Evolutionary conservation across 2,329 filamentous ascomycete genomes (phyloP), one percentile per base, ranked within the genome.

Genomic region (Fusarium miscanthi): DNA sequence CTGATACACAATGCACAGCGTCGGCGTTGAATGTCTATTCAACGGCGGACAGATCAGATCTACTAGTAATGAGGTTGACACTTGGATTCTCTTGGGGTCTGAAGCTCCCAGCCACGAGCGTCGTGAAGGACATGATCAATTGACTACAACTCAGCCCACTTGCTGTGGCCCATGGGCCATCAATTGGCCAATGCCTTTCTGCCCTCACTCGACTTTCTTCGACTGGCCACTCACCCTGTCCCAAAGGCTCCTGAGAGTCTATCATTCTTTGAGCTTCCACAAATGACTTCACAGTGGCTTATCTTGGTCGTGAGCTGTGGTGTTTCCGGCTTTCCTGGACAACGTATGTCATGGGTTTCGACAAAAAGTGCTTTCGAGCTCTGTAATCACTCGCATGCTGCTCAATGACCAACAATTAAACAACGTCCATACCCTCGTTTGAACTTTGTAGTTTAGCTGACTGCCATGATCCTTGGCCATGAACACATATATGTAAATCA

Each of bases 161-260:
- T 69, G 66, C 35, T 72, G 54, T 64, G 63, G 35, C 45, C 52
- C 42, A 46, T 57, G 56, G 75, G 19, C 58, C 57, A 70, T 67
- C 64, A 74, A 60, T 61, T 74, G 74, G 74, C 51, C 72, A 73
- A 72, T 75, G 74, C 72, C 68, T 72, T 45, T 45, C 53, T 66
- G 65, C 30, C 49, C 51, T 51, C 23, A 38, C 49, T 64, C 43
- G 59, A 67, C 72, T 71, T 17, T 17, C 23, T 21, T 59, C 52
- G 64, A 61, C 61, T 63, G 53, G 48, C 53, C 53, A 64, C 59
- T 69, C 49, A 23, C 40, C 60, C 48, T 53, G 48, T 48, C 43
- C 31, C 40, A 59, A 58, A 30, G 21, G 68, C 49, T 48, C 31
- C 45, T 45, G 51, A 53, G 37, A 51, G 38, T 60, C 70, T 70